Percentiles rank a stretch among this genome's conserved stretches.
phyloP scores from a whole-genome alignment of 257 asterid genomes.

The Solanum pimpinellifolium region DNA sequence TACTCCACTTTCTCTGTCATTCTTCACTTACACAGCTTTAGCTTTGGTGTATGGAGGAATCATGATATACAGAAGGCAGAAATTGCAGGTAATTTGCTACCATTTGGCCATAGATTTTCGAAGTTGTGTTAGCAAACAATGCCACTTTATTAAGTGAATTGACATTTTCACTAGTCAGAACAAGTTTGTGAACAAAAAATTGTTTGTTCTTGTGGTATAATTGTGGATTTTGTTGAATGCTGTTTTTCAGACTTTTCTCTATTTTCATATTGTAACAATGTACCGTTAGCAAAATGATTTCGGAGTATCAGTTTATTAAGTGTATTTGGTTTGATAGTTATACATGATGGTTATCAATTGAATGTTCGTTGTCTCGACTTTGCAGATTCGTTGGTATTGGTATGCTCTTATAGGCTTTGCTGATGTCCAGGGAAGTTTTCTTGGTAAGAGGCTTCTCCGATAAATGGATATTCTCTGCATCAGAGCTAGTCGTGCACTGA shows the following conservation, averaged over 20 bases:
- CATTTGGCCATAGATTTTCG: neutral
- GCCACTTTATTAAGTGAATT: neutral
- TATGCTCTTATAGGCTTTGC: constrained; percentile 49
- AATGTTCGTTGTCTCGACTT: neutral
- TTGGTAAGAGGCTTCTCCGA: constrained; percentile 23
- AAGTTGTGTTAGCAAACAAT: neutral
- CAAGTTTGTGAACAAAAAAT: neutral
- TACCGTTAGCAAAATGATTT: neutral
- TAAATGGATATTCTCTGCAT: neutral
- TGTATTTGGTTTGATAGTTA: neutral
- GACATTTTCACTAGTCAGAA: neutral
- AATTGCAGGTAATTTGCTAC: constrained; percentile 28
- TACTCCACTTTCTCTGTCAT: constrained; percentile 56
- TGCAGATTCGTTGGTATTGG: constrained; percentile 82
- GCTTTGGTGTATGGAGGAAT: constrained; percentile 56
- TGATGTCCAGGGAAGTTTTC: constrained; percentile 69
- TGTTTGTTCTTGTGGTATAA: neutral
- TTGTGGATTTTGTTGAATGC: neutral
- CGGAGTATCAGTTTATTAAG: neutral
- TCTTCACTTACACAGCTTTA: constrained; percentile 40
- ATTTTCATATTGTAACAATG: neutral
- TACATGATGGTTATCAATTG: neutral
- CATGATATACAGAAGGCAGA: constrained; percentile 43
- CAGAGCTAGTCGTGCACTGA: no score
- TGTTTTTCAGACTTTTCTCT: neutral